These are phyloP conservation scores for Gossypium mustelinum DNA, from an alignment of 345 rosid genomes.

Conservation along the genomic window DNA sequence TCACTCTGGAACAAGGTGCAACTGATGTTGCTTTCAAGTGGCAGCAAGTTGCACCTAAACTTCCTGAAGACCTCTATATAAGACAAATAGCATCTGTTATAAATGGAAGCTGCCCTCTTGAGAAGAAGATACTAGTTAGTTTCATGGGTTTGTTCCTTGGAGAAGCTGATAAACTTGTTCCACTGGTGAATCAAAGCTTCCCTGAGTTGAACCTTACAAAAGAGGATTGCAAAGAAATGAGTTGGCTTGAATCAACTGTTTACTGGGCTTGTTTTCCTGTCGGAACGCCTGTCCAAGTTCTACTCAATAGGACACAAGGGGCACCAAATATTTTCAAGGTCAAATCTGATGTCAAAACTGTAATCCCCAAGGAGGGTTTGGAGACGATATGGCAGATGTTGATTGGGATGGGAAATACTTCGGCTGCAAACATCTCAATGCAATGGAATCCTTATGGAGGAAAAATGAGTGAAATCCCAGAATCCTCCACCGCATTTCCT, in stretches of 20 bases:
- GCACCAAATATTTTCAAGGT: conserved; percentile 33
- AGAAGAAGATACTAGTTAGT: conserved; percentile 20
- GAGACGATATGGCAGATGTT: conserved; percentile 32
- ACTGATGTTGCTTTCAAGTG: conserved; percentile 40
- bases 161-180: conserved; percentile 25
- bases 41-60: conserved; percentile 43
- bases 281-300: conserved; percentile 23
- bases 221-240: conserved; percentile 37
- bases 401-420: conserved; percentile 16
- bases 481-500: conserved; percentile 26
- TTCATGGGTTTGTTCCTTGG: conserved; percentile 42
- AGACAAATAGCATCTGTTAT: conserved; percentile 27
- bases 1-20: conserved; percentile 32
- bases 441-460: conserved; percentile 46
- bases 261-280: conserved; percentile 29
- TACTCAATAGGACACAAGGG: conserved; percentile 32
- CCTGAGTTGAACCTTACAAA: conserved; percentile 35
- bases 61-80: conserved; percentile 40
- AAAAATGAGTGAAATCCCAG: conserved; percentile 32
- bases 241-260: conserved; percentile 43
- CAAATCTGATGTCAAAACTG: conserved; percentile 58
- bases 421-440: conserved; percentile 9
- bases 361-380: conserved; percentile 32
- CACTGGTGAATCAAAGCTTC: conserved; percentile 22
- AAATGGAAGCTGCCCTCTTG: conserved; percentile 11